phyloP scores from a whole-genome alignment of 1,139 yeast genomes.

The Hansenula lynferdii region DNA sequence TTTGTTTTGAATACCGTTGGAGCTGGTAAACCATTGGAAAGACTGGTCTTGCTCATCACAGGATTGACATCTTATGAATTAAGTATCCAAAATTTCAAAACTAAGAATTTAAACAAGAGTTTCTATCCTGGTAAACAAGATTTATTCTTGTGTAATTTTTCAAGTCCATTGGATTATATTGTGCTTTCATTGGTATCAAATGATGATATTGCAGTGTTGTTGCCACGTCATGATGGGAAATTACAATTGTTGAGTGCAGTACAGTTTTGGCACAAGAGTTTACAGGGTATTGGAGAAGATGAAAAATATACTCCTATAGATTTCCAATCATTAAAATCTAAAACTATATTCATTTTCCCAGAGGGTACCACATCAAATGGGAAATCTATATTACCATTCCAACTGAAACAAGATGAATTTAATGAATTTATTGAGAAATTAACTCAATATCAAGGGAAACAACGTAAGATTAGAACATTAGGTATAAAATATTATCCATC shows the following conservation, averaged over 20 bases:
- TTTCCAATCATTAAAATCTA: conserved; percentile 22
- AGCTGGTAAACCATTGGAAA: conserved; percentile 3
- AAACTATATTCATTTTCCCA: conserved; percentile 44
- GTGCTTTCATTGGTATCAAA: conserved; percentile 30
- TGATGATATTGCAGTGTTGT: conserved; percentile 33
- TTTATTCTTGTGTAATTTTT: conserved; percentile 46
- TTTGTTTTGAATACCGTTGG: conserved; percentile 5
- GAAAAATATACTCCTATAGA: neutral
- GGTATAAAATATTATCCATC: conserved; percentile 39
- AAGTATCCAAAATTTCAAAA: conserved; percentile 15
- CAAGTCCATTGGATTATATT: conserved; percentile 52
- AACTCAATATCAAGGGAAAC: conserved; percentile 5
- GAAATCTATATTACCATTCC: conserved; percentile 49
- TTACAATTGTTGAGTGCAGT: conserved; percentile 32
- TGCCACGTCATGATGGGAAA: conserved; percentile 39
- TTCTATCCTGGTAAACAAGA: conserved; percentile 40
- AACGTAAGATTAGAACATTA: conserved; percentile 35
- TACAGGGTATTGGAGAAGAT: conserved; percentile 16
- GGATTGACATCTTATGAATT: conserved; percentile 14
- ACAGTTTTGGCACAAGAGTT: conserved; percentile 34
- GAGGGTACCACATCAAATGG: conserved; percentile 75
- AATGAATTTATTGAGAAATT: conserved; percentile 17
- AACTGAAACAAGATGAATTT: conserved; percentile 20
- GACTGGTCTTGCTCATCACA: conserved; percentile 5
- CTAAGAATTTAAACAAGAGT: conserved; percentile 17